A percentile compares a stretch with the other conserved stretches of the same genome.
Evolutionary conservation across 2,329 filamentous ascomycete species (phyloP).

Genomic region (Talaromyces sp.): DNA sequence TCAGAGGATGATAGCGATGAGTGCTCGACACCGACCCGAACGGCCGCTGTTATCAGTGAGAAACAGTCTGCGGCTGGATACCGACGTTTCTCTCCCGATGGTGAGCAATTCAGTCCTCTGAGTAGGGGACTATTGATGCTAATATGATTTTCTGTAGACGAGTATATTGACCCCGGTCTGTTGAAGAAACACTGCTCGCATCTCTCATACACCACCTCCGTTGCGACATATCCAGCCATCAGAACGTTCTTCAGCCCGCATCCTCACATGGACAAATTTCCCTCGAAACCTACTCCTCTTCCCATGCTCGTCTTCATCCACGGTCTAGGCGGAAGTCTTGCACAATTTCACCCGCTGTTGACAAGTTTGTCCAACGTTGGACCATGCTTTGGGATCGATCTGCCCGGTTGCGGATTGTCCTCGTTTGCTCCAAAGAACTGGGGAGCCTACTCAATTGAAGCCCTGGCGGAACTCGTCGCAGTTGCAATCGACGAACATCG

Average conservation of each 20-base stretch:
- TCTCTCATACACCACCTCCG: conserved; percentile 66
- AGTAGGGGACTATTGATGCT: neutral
- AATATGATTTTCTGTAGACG: conserved; percentile 24
- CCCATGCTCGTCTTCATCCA: conserved; percentile 89
- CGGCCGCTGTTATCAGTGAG: conserved; percentile 22
- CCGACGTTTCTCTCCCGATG: conserved; percentile 29
- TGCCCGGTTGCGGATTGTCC: conserved; percentile 85
- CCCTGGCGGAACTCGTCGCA: conserved; percentile 70
- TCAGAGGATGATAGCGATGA: conserved; percentile 38
- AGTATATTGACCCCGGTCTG: conserved; percentile 68
- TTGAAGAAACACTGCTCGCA: conserved; percentile 71
- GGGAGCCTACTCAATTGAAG: conserved; percentile 74
- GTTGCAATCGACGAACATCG: conserved; percentile 70
- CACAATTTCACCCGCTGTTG: conserved; percentile 79
- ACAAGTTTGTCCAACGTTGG: conserved; percentile 77
- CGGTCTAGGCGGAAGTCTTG: conserved; percentile 84
- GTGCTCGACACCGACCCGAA: conserved; percentile 30
- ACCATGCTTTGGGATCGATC: conserved; percentile 80
- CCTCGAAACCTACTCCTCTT: conserved; percentile 65
- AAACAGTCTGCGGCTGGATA: conserved; percentile 26
- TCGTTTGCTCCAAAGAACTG: conserved; percentile 66
- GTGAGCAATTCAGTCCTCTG: conserved; percentile 19
- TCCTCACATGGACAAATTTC: conserved; percentile 76
- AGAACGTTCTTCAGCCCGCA: conserved; percentile 82
- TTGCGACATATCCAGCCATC: conserved; percentile 67